Conservation (phyloP, 495 filamentous ascomycete genomes). For the Penicillium soppii region DNA sequence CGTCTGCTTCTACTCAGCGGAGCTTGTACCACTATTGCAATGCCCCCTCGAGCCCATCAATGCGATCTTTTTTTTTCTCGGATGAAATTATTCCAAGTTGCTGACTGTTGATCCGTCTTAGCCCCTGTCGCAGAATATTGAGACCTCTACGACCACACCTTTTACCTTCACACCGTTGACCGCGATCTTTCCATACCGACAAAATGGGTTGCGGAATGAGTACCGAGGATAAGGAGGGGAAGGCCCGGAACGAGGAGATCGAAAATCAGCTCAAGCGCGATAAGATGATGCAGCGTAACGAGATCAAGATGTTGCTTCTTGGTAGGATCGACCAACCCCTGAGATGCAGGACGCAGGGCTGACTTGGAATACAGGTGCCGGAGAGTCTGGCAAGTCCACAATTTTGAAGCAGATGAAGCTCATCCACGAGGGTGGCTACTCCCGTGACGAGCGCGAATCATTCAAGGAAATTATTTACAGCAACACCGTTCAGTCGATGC, state of each 20-base stretch:
- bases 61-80: slow-evolving; percentile 7
- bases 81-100: slow-evolving; percentile 7
- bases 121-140: slow-evolving; percentile 13
- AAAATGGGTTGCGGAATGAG: slow-evolving; percentile 99
- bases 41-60: slow-evolving; percentile 10
- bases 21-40: slow-evolving; percentile 22
- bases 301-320: slow-evolving; percentile 99
- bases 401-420: slow-evolving; percentile 98
- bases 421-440: slow-evolving; percentile 58
- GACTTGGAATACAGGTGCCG: slow-evolving; percentile 67
- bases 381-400: slow-evolving; percentile 99
- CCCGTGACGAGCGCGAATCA: slow-evolving; percentile 56
- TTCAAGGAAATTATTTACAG: slow-evolving; percentile 98
- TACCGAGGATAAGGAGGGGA: slow-evolving; percentile 99
- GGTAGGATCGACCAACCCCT: slow-evolving; percentile 56
- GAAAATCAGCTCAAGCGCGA: slow-evolving; percentile 97
- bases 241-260: slow-evolving; percentile 98
- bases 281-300: slow-evolving; percentile 92
- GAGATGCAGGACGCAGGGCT: slow-evolving; percentile 1
- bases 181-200: slow-evolving; percentile 37
- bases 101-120: slow-evolving; percentile 8
- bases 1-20: slow-evolving; percentile 12
- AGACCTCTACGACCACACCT: slow-evolving; percentile 14
- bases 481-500: slow-evolving; percentile 96
- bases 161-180: slow-evolving; percentile 18